Evolutionary conservation across 2,329 filamentous ascomycete genomes (phyloP), one percentile per base, ranked within the genome.

Genomic region (Mycocentrospora acerina): DNA sequence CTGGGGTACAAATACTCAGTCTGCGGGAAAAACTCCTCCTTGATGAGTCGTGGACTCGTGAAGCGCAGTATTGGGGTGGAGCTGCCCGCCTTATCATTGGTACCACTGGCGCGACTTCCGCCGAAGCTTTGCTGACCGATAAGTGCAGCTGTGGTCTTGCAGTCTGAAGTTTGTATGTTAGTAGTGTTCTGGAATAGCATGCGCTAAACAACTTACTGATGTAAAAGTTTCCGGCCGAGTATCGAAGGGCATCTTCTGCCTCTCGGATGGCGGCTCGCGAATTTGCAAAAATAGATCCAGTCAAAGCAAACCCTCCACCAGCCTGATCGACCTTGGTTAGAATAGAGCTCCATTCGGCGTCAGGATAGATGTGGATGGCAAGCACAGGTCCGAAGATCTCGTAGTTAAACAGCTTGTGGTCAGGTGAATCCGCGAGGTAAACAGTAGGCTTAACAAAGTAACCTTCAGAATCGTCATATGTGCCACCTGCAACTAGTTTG

Each of bases 381-480:
- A 93, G 73, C 40, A 94, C 71, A 19, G 88, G 88, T 2, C 88
- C 88, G 67, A 95, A 95, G 46, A 94, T 81, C 69, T 95, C 89
- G 25, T 80, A 85, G 34, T 76, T 81, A 32, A 95, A 75, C 52
- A 91, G 82, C 46, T 79, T 78, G 73, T 94, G 88, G 45, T 78
- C 71, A 0, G 88, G 83, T 71, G 87, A 85, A 34, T 75, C 81
- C 34, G 88, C 86, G 46, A 76, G 71, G 75, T 91, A 94, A 60
- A 95, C 78, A 46, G 89, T 94, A 6, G 89, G 89, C 67, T 88
- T 78, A 61, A 95, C 81, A 71, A 81, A 95, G 76, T 85, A 95
- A 46, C 89, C 89, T 70, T 83, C 83, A 53, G 79, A 83, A 37
- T 79, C 80, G 67, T 93, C 86, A 66, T 91, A 85, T 53, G 77